A percentile compares a stretch with the other conserved stretches of the same genome.
Evolutionary conservation across 768 basidiomycete species (phyloP).

Genomic region (Xerocomus brunneocitrinus): DNA sequence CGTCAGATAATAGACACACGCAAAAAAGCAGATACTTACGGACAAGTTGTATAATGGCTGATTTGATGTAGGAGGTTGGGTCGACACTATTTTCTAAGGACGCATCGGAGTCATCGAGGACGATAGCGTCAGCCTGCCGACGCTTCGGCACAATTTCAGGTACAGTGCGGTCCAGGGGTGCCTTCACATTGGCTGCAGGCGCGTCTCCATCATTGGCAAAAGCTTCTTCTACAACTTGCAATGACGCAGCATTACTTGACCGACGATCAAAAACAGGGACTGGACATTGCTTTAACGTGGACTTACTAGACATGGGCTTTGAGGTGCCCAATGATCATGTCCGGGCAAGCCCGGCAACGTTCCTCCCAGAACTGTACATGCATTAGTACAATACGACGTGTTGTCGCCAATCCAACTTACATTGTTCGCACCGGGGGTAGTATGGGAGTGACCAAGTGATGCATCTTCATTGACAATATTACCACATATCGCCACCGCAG

Average conservation of each 20-base stretch:
- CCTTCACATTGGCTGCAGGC: too few species aligned
- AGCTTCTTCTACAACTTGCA: not conserved
- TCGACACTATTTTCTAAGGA: too few species aligned
- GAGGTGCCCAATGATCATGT: not conserved
- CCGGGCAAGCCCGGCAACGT: not conserved
- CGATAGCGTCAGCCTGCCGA: too few species aligned
- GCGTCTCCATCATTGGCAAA: not conserved
- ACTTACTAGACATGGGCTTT: not conserved
- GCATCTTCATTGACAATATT: constrained; percentile 1
- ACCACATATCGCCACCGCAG: not conserved
- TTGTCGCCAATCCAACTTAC: not conserved
- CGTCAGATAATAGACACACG: too few species aligned
- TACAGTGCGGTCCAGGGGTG: too few species aligned
- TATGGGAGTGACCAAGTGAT: not conserved
- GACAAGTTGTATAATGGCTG: not conserved
- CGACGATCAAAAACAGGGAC: too few species aligned
- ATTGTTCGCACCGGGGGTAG: not conserved
- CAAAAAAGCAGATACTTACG: not conserved
- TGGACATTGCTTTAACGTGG: too few species aligned
- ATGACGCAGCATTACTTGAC: not conserved
- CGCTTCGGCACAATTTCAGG: too few species aligned
- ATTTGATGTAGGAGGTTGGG: not conserved
- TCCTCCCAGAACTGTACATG: not conserved
- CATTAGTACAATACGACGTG: too few species aligned
- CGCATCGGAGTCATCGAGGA: not conserved